Evolutionary conservation across 345 rosid species (phyloP), one percentile per base, ranked within the genome.

Genomic region (Ricinus communis): DNA sequence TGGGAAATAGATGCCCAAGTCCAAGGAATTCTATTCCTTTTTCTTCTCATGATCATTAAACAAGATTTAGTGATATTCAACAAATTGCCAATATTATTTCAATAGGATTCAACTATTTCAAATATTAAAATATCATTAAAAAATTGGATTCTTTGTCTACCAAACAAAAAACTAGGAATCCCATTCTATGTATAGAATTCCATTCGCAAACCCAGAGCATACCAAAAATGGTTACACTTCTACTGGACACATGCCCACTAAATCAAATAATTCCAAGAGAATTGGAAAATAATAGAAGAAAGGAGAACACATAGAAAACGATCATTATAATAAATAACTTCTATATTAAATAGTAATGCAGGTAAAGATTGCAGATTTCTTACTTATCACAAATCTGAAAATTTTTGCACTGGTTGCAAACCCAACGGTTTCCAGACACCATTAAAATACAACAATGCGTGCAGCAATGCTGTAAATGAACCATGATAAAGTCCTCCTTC

Each of bases 401-500:
- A 57, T 80, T 85, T 87, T 91, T 91, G 90, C 99, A 96, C 80
- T 85, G 94, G 76, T 80, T 83, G 85, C 99, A 96, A 76, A 88
- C 88, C 96, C 97, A 91, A 24, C 90, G 90, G 66, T 77, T 90
- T 67, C 98, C 99, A 0, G 98, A 79, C 52, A 89, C 98, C 98
- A 96, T 90, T 70, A 96, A 78, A 74, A 81, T 77, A 78, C 95
- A 93, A 73, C 99, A 96, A 81, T 96, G 98, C 5, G 82, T 76
- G 83, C 99, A 96, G 58, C 88, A 82, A 83, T 84, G 90, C 85
- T 96, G 99, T 79, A 96, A 84, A 81, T 96, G 99, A 66, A 96
- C 99, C 98, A 96, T 93, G 76, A 96, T 96, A 82, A 96, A 96
- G 75, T 96, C 99, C 79, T 96, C 99, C 88, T 93, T 96, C 98